Evolutionary conservation across 2,329 filamentous ascomycete genomes (phyloP), one percentile per base, ranked within the genome.

Genomic region (Dothideomycetidae sp.): DNA sequence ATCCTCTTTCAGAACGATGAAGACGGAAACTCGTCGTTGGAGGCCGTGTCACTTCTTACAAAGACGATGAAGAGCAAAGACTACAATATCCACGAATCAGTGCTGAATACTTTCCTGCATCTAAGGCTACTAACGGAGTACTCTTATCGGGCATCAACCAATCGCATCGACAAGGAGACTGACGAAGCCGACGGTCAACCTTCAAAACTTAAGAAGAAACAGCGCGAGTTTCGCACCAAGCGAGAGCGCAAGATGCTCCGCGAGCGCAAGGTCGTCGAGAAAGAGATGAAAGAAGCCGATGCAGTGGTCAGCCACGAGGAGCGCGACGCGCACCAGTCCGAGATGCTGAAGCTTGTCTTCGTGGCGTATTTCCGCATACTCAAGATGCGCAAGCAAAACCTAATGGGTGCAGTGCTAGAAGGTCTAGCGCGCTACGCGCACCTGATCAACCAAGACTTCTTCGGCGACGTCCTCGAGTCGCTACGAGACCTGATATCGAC

Each of bases 401-500:
- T 98, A 12, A 96, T 94, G 83, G 90, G 90, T n/a, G 86, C 88
- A 10, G 86, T 94, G 0, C 71, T 98, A 4, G 90, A 96, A 63
- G 90, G 90, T 17, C 65, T 98, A 14, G 86, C 88, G 35, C 85
- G 85, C 54, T 98, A 93, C 54, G 78, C 86, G 3, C 90, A 94
- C 55, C 70, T 98, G 42, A 98, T 98, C 68, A 98, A 98, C 62
- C 85, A 98, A 54, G 84, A 98, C 55, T 96, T 98, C 66, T 98
- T 98, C 51, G 90, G 88, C 17, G 90, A 98, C 54, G 69, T 98
- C 18, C 72, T 98, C 9, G 90, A 96, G 60, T 88, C 85, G 1
- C 67, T 98, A 28, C 92, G 93, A 57, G 90, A 98, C 46, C 71
- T 98, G 31, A 88, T 96, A 50, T 73, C 75, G 3, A 74, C 86